A percentile compares a stretch with the other conserved stretches of the same genome.
These are phyloP conservation scores for Ambrosia artemisiifolia DNA, from an alignment of 129 eudicot species.

Conservation along the genomic window DNA sequence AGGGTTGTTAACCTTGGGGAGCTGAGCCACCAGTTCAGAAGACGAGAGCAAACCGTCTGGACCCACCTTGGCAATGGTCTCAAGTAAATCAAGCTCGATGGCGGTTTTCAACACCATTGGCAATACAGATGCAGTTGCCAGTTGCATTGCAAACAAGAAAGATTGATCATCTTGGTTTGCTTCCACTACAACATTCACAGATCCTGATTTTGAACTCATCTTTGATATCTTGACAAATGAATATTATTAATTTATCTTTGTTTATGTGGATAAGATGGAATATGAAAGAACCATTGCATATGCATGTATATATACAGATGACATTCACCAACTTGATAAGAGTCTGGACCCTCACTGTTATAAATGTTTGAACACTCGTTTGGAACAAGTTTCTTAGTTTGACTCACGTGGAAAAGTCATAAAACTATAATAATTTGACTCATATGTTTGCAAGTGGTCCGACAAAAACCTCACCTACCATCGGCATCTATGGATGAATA, in stretches of 20 bases:
- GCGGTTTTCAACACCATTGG: slow-evolving; percentile 41
- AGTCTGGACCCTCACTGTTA: not conserved
- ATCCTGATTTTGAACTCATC: slow-evolving; percentile 25
- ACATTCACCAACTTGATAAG: slow-evolving; percentile 16
- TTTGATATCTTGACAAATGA: slow-evolving; percentile 2
- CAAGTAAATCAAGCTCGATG: slow-evolving; percentile 40
- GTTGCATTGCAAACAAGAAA: slow-evolving; percentile 34
- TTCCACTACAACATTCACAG: not conserved
- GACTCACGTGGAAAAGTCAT: not conserved
- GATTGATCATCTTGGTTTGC: slow-evolving; percentile 26
- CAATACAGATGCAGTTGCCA: slow-evolving; percentile 33
- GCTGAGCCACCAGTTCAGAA: slow-evolving; percentile 30
- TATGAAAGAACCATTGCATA: not conserved
- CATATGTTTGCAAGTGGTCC: not conserved
- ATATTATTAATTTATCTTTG: not conserved
- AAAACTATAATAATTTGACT: not conserved
- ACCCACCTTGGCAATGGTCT: slow-evolving; percentile 36
- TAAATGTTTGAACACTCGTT: not conserved
- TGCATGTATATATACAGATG: slow-evolving; percentile 7
- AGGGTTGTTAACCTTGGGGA: slow-evolving; percentile 25
- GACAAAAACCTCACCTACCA: not conserved
- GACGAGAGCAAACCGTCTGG: slow-evolving; percentile 27
- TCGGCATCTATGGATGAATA: not conserved
- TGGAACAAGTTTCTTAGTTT: not conserved
- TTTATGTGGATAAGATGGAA: not conserved